A percentile compares a stretch with the other conserved stretches of the same genome.
These are phyloP conservation scores for Parastagonospora nodorum DNA, from an alignment of 2,329 filamentous ascomycete genomes.

Conservation along the genomic window DNA sequence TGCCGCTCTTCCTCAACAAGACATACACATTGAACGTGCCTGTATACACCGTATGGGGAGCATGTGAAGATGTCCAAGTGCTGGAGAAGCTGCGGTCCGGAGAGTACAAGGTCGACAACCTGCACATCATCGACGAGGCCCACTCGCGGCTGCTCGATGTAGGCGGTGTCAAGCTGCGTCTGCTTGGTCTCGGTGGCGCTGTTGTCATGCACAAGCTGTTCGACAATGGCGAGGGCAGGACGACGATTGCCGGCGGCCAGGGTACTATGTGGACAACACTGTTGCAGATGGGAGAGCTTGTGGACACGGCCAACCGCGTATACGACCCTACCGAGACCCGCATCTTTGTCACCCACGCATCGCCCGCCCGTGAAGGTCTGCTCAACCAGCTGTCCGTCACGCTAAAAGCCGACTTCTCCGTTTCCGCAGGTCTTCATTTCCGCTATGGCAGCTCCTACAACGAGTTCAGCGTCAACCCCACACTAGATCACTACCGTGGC, in stretches of 20 bases:
- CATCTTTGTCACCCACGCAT: slow-evolving; percentile 95
- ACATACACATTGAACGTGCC: slow-evolving; percentile 91
- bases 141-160: slow-evolving; percentile 94
- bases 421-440: slow-evolving; percentile 97
- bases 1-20: slow-evolving; percentile 85
- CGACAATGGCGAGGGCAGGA: slow-evolving; percentile 96
- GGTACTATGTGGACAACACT: slow-evolving; percentile 99
- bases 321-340: slow-evolving; percentile 98
- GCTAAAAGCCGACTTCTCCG: slow-evolving; percentile 96
- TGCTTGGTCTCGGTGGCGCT: slow-evolving; percentile 90
- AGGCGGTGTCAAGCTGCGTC: slow-evolving; percentile 91
- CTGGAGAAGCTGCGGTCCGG: slow-evolving; percentile 96
- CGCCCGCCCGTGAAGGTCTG: slow-evolving; percentile 92
- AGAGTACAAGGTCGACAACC: slow-evolving; percentile 96
- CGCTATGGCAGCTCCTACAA: slow-evolving; percentile 99
- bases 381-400: slow-evolving; percentile 97
- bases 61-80: slow-evolving; percentile 96
- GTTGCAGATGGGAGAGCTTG: slow-evolving; percentile 95
- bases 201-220: slow-evolving; percentile 99
- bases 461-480: slow-evolving; percentile 98
- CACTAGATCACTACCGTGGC: slow-evolving; percentile 95
- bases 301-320: slow-evolving; percentile 96
- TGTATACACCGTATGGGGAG: slow-evolving; percentile 98
- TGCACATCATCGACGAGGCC: slow-evolving; percentile 98
- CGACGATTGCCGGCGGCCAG: slow-evolving; percentile 96